These are phyloP conservation scores for Phlegmacium glaucopus DNA, from an alignment of 768 basidiomycete species.

Conservation along the genomic window DNA sequence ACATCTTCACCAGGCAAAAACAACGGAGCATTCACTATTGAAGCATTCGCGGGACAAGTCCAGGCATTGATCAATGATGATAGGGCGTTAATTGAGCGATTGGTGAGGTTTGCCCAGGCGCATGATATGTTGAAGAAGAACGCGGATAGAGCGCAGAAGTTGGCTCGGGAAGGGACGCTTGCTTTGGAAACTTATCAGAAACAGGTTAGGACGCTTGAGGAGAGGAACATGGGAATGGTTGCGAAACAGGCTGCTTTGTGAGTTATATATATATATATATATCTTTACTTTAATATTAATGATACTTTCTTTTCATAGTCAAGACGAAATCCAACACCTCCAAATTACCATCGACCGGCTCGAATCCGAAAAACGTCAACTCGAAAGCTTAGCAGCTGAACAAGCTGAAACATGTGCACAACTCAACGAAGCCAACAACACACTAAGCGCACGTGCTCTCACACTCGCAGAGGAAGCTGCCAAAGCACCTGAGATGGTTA, in stretches of 20 bases:
- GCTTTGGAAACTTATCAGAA: slow-evolving; percentile 90
- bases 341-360: slow-evolving; percentile 60
- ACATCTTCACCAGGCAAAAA: slow-evolving; percentile 21
- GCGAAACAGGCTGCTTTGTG: slow-evolving; percentile 57
- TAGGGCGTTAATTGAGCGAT: slow-evolving; percentile 75
- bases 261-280: slow-evolving; percentile 18
- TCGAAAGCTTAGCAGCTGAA: slow-evolving; percentile 66
- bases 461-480: slow-evolving; percentile 69
- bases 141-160: slow-evolving; percentile 86
- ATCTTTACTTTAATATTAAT: slow-evolving; percentile 8
- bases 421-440: slow-evolving; percentile 76
- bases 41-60: slow-evolving; percentile 74
- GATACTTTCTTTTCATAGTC: slow-evolving; percentile 43
- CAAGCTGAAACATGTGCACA: slow-evolving; percentile 73
- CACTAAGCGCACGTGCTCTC: slow-evolving; percentile 69
- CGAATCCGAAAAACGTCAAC: slow-evolving; percentile 57
- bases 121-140: slow-evolving; percentile 91
- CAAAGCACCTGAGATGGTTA: slow-evolving; percentile 50
- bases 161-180: slow-evolving; percentile 75
- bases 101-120: slow-evolving; percentile 83
- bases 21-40: slow-evolving; percentile 58
- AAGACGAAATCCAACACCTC: slow-evolving; percentile 62
- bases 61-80: slow-evolving; percentile 83
- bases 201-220: slow-evolving; percentile 79
- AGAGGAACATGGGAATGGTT: slow-evolving; percentile 56